A percentile compares a stretch with the other conserved stretches of the same genome.
phyloP scores from a whole-genome alignment of 768 basidiomycete species.

The Lactarius sanguifluus region DNA sequence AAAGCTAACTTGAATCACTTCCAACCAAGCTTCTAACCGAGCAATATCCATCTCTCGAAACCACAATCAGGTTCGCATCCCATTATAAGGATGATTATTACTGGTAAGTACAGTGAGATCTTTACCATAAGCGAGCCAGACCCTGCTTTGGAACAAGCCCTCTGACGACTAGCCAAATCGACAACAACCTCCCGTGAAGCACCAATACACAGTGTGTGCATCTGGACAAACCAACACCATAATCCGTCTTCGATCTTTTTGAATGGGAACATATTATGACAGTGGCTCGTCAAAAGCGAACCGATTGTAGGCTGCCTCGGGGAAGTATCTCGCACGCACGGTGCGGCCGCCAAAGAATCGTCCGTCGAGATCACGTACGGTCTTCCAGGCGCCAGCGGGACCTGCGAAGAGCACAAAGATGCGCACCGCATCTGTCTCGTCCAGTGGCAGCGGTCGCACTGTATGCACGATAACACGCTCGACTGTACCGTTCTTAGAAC shows the following conservation, averaged over 20 bases:
- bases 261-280: slow-evolving; percentile 15
- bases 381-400: slow-evolving; percentile 94
- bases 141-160: background rate
- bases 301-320: slow-evolving; percentile 54
- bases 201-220: background rate
- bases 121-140: background rate
- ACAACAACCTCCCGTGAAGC: background rate
- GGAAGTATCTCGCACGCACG: slow-evolving; percentile 80
- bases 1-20: too few relatives aligned
- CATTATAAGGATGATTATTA: background rate
- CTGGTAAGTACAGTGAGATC: background rate
- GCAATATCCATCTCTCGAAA: background rate
- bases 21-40: background rate
- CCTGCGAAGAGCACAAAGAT: slow-evolving; percentile 92
- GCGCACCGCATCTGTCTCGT: slow-evolving; percentile 80
- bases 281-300: slow-evolving; percentile 52
- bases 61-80: background rate
- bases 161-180: background rate
- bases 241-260: background rate
- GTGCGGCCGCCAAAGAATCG: slow-evolving; percentile 86
- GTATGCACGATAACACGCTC: slow-evolving; percentile 86
- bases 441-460: slow-evolving; percentile 61
- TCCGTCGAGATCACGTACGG: slow-evolving; percentile 89
- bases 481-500: slow-evolving; percentile 87
- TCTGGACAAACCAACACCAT: background rate